Evolutionary conservation across 176 grass and related monocot species (phyloP).

Genomic region (Phragmites australis): DNA sequence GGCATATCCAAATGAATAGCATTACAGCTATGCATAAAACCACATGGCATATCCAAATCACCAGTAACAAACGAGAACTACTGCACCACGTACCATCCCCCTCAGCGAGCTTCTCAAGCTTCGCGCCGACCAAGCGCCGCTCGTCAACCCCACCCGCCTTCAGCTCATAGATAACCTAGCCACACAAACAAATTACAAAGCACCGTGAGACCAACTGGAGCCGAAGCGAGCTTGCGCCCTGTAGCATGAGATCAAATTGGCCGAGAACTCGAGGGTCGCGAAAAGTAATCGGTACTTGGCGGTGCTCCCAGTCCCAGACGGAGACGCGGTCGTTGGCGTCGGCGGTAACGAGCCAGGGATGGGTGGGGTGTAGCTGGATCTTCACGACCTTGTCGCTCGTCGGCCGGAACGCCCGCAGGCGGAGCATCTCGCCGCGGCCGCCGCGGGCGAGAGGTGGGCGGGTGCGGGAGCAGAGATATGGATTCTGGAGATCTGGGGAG

Average conservation of each 20-base stretch:
- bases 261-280: not conserved
- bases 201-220: conserved; percentile 20
- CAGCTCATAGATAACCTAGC: conserved; percentile 94
- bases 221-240: conserved; percentile 11
- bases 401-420: conserved; percentile 91
- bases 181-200: not conserved
- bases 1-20: not conserved
- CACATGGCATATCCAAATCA: not conserved
- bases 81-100: conserved; percentile 63
- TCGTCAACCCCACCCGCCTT: conserved; percentile 96
- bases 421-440: conserved; percentile 72
- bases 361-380: conserved; percentile 98
- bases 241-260: conserved; percentile 20
- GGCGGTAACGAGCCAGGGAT: conserved; percentile 96
- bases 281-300: conserved; percentile 57
- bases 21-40: no score
- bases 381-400: conserved; percentile 91
- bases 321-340: conserved; percentile 92
- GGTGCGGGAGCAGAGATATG: conserved; percentile 37
- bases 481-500: conserved; percentile 49
- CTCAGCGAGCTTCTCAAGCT: conserved; percentile 97
- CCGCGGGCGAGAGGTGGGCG: not conserved
- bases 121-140: conserved; percentile 81
- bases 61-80: conserved; percentile 31
- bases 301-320: conserved; percentile 98